Percentiles rank a stretch among this genome's conserved stretches.
Evolutionary conservation across 2,329 filamentous ascomycete species (phyloP).

Genomic region (Parafenestella ontariensis): DNA sequence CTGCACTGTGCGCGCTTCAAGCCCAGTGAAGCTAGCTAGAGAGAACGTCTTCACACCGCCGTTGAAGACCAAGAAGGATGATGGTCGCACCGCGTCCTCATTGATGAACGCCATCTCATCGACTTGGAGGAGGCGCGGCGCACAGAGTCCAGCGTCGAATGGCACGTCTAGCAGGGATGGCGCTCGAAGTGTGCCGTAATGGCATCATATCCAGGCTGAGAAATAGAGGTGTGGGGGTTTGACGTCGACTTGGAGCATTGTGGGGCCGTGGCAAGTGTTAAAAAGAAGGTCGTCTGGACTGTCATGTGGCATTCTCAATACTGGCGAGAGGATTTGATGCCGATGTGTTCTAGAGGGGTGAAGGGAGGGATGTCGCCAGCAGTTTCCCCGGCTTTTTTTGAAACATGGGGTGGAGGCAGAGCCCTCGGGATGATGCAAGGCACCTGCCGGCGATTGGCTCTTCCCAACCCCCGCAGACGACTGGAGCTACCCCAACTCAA

Average conservation of each 20-base stretch:
- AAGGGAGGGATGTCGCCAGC: too few relatives aligned
- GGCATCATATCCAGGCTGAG: background rate
- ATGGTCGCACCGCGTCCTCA: slow-evolving; percentile 18
- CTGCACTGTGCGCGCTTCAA: slow-evolving; percentile 37
- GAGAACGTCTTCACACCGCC: slow-evolving; percentile 31
- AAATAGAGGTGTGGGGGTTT: too few relatives aligned
- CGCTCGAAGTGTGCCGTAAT: slow-evolving; percentile 15
- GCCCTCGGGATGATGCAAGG: slow-evolving; percentile 35
- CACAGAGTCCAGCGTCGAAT: background rate
- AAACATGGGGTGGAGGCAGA: slow-evolving; percentile 10
- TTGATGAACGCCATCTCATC: slow-evolving; percentile 30
- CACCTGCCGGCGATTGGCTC: slow-evolving; percentile 32
- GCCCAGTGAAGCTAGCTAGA: slow-evolving; percentile 32
- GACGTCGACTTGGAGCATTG: too few relatives aligned
- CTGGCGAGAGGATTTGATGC: background rate
- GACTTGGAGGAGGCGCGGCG: slow-evolving; percentile 33
- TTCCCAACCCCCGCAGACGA: slow-evolving; percentile 20
- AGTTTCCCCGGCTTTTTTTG: too few relatives aligned
- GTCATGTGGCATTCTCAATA: too few relatives aligned
- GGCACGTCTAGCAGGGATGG: background rate
- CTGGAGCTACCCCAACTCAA: slow-evolving; percentile 26
- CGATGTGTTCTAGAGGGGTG: background rate
- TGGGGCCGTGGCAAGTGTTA: too few relatives aligned
- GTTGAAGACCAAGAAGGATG: slow-evolving; percentile 15
- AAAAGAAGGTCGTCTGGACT: too few relatives aligned